phyloP scores from a whole-genome alignment of 2,329 filamentous ascomycete species.

The Diplocarpon rosae region DNA sequence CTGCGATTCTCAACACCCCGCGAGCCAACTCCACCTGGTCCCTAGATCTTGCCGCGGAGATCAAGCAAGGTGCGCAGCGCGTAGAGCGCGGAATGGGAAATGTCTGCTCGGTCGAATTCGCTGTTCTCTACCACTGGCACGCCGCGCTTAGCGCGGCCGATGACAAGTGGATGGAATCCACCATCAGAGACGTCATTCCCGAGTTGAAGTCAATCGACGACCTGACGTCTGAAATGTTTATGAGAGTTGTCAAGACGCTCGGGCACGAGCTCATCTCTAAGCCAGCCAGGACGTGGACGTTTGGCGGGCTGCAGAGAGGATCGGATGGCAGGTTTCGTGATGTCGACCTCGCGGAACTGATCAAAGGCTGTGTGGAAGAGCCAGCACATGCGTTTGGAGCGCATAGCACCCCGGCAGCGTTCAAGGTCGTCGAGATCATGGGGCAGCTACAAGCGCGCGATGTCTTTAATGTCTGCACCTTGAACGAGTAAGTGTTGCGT shows the following conservation, averaged over 20 bases:
- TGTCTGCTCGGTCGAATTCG: constrained; percentile 36
- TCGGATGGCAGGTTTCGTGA: constrained; percentile 34
- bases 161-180: constrained; percentile 34
- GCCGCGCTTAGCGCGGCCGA: constrained; percentile 34
- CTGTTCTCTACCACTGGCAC: constrained; percentile 37
- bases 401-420: constrained; percentile 34
- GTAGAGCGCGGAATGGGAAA: constrained; percentile 34
- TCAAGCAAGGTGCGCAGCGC: constrained; percentile 31
- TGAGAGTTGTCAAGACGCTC: constrained; percentile 31
- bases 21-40: constrained; percentile 36
- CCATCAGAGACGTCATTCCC: constrained; percentile 28
- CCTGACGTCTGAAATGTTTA: constrained; percentile 32
- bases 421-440: constrained; percentile 38
- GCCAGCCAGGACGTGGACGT: constrained; percentile 32
- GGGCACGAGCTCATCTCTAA: constrained; percentile 29
- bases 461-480: constrained; percentile 38
- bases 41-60: constrained; percentile 34
- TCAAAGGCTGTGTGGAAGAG: constrained; percentile 37
- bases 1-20: constrained; percentile 34
- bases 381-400: constrained; percentile 41
- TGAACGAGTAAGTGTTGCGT: constrained; percentile 38
- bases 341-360: constrained; percentile 33
- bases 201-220: constrained; percentile 34
- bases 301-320: constrained; percentile 31
- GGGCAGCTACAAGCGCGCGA: constrained; percentile 36